Base-by-base conservation (phyloP, 306 rosid genomes). In the Vachellia pachyceras region DNA sequence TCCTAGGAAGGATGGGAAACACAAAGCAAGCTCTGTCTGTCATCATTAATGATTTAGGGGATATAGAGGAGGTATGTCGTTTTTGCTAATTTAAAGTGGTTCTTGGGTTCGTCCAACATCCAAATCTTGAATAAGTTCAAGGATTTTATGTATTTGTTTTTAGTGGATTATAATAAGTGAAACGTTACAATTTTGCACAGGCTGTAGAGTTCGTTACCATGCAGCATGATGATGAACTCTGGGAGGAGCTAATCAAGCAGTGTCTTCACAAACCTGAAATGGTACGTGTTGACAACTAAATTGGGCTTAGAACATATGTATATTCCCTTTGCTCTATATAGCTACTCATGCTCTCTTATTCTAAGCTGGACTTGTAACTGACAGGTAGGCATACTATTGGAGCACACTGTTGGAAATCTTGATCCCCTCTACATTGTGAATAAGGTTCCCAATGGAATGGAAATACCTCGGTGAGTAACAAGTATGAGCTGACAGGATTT, bases 371-470 rank as follows among this genome's bases (percentile, higher is more conserved):
- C 64, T 81, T 35, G 39, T 79, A 78, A 87, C 83, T 85, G 80
- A 69, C 85, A 95, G 99, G 97, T 95, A 36, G 99, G 99, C 41
- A 84, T 95, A 76, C 80, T 95, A 36, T 80, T 95, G 92, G 98
- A 95, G 89, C 99, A 93, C 92, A 95, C 99, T 3, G 99, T 95
- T 86, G 99, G 99, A 66, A 80, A 80, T 60, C 79, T 73, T 10
- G 83, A 73, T 72, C 83, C 83, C 67, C 79, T 80, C 46, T 80
- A 87, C 90, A 95, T 95, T 71, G 99, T 95, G 77, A 95, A 95
- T 89, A 93, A 82, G 90, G 99, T 95, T 82, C 99, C 99, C 64
- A 89, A 91, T 58, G 99, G 99, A 72, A 69, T 95, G 89, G 98
- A 93, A 85, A 93, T 95, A 84, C 99, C 98, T 77, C 85, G 97